Conservation (phyloP, 495 filamentous ascomycete genomes). For the Annulohypoxylon moriforme region DNA sequence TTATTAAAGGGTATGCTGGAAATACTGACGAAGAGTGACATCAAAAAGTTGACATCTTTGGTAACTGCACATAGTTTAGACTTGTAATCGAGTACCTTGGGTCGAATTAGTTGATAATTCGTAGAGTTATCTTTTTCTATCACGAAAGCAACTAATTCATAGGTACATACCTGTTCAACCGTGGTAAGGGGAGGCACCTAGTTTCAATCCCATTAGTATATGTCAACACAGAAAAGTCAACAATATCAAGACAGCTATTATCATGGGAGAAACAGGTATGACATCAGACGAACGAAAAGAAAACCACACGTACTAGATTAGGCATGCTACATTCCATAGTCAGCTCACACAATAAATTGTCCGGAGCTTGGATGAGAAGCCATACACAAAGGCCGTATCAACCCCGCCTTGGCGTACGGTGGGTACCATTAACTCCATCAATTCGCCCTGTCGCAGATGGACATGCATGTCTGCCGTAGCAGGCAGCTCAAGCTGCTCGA, state of each 20-base stretch:
- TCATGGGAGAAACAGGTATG: background rate
- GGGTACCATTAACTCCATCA: constrained; percentile 85
- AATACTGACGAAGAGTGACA: constrained; percentile 77
- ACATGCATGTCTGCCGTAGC: constrained; percentile 72
- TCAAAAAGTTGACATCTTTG: constrained; percentile 80
- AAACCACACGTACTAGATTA: constrained; percentile 60
- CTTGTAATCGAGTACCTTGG: constrained; percentile 82
- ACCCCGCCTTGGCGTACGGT: constrained; percentile 75
- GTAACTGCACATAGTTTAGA: constrained; percentile 72
- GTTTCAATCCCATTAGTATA: constrained; percentile 2
- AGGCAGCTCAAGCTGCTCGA: constrained; percentile 68
- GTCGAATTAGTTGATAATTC: constrained; percentile 70
- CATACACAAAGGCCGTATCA: constrained; percentile 78
- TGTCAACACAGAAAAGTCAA: background rate
- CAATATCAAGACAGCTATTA: background rate
- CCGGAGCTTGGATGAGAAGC: constrained; percentile 3
- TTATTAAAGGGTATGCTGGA: background rate
- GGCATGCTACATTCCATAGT: constrained; percentile 35
- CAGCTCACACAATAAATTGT: constrained; percentile 12
- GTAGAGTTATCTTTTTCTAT: background rate
- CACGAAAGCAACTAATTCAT: background rate
- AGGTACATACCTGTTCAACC: constrained; percentile 31
- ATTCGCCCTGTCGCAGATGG: constrained; percentile 80
- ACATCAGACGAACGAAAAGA: background rate
- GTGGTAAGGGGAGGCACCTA: constrained; percentile 38